Evolutionary conservation across 2,329 filamentous ascomycete genomes (phyloP), one percentile per base, ranked within the genome.

Genomic region (Mycosphaerella sp.): DNA sequence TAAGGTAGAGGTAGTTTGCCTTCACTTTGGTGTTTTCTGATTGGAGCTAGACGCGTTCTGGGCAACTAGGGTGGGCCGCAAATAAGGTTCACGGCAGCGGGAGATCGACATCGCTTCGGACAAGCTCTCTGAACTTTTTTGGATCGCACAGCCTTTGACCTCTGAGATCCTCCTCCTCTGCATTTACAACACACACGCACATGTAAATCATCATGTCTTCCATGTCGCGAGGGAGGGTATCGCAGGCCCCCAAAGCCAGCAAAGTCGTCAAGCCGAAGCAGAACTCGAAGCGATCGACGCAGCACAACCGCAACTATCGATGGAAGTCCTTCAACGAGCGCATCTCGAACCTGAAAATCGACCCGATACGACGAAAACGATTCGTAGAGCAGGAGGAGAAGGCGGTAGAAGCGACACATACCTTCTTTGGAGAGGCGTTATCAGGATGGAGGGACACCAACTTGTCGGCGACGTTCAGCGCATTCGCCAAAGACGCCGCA

Each of bases 371-470:
- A 72, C 86, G 86, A 73, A 86, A 95, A 65, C 88, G 90, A 72
- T 54, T 62, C 49, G 62, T 61, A 8, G 64, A 68, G 23, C 64
- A 61, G n/a, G 86, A 86, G 69, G 82, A 95, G 74, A 84, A 87
- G 66, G 83, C 93, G 74, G 86, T 91, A 58, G 82, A 85, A 67
- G 85, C 88, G 76, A 85, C 91, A 70, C 79, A 84, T 21, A 96
- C 92, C 17, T 93, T 95, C 72, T 90, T 98, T 64, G 82, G 84
- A 63, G 84, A 83, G 44, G 84, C 89, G 1, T 76, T 97, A 59
- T 83, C 90, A 59, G 88, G 87, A 80, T 98, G 93, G 93, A 76
- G 80, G 51, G 93, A 97, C 64, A 81, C 95, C 71, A 97, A 97
- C 72, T 78, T 96, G 59, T 90, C 92, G 12, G 84, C 86, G 59